phyloP scores from a whole-genome alignment of 306 rosid species.

The Medicago lupulina region DNA sequence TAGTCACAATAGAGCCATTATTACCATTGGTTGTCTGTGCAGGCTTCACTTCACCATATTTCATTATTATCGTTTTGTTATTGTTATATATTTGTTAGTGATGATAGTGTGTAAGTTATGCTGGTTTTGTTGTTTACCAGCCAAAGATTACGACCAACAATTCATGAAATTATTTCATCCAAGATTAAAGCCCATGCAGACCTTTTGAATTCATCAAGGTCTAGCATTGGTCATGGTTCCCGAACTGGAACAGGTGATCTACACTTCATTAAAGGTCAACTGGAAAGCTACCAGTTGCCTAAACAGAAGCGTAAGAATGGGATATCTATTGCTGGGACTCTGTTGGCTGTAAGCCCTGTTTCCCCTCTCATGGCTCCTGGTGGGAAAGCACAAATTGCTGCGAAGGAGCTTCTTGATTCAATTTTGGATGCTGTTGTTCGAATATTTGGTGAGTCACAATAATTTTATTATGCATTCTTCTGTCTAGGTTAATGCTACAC shows the following conservation, averaged over 20 bases:
- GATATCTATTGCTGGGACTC: constrained; percentile 72
- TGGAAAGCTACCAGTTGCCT: constrained; percentile 77
- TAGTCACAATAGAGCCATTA: too few relatives aligned
- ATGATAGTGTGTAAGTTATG: constrained; percentile 36
- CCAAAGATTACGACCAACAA: constrained; percentile 97
- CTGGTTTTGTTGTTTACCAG: constrained; percentile 57
- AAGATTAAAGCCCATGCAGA: constrained; percentile 83
- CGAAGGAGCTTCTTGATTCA: constrained; percentile 91
- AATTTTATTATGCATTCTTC: constrained; percentile 10
- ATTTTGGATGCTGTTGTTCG: constrained; percentile 81
- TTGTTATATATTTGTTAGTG: constrained; percentile 32
- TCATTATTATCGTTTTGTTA: constrained; percentile 26
- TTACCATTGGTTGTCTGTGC: constrained; percentile 5
- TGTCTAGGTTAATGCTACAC: constrained; percentile 20
- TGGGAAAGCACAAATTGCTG: constrained; percentile 88
- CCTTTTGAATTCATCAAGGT: constrained; percentile 68
- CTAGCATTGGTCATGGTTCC: constrained; percentile 67
- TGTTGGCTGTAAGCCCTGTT: constrained; percentile 94
- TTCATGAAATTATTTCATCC: constrained; percentile 86
- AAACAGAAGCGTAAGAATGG: constrained; percentile 94
- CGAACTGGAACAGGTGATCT: constrained; percentile 61
- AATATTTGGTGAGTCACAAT: constrained; percentile 72
- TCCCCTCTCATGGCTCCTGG: constrained; percentile 94
- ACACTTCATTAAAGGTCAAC: constrained; percentile 82
- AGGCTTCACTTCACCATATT: constrained; percentile 28